These are phyloP conservation scores for Camelina sativa DNA, from an alignment of 345 rosid genomes.

Conservation along the genomic window DNA sequence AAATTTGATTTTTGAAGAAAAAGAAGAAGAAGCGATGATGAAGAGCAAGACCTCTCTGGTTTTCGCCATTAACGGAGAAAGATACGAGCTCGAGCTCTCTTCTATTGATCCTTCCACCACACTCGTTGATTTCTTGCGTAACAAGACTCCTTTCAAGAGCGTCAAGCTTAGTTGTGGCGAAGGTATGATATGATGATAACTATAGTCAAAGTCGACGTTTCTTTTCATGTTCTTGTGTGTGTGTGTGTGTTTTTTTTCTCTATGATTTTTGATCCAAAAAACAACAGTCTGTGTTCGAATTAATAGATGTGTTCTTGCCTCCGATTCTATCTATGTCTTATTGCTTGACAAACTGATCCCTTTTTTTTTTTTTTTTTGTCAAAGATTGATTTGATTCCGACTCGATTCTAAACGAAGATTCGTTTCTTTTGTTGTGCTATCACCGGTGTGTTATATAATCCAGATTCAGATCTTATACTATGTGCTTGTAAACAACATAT, in stretches of 20 bases:
- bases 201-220: not conserved
- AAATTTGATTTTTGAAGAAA: not conserved
- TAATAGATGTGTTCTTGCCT: constrained; percentile 20
- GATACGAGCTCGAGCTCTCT: constrained; percentile 63
- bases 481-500: too few relatives aligned
- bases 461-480: not conserved
- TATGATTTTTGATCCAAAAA: not conserved
- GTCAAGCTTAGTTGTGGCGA: constrained; percentile 93
- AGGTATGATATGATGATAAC: constrained; percentile 49
- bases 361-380: not conserved
- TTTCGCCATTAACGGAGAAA: constrained; percentile 79
- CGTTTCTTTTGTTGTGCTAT: not conserved
- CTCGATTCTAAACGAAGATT: too few relatives aligned
- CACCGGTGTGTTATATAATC: not conserved
- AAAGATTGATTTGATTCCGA: not conserved
- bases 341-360: not conserved
- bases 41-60: constrained; percentile 49
- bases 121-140: constrained; percentile 80
- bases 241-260: too few relatives aligned
- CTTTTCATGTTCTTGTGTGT: constrained; percentile 5
- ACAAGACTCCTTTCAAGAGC: constrained; percentile 71
- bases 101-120: constrained; percentile 71
- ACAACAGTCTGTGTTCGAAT: too few relatives aligned
- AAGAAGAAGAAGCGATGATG: constrained; percentile 37
- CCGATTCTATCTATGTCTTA: not conserved